phyloP scores from a whole-genome alignment of 2,329 filamentous ascomycete genomes.

The Monilinia polystroma region DNA sequence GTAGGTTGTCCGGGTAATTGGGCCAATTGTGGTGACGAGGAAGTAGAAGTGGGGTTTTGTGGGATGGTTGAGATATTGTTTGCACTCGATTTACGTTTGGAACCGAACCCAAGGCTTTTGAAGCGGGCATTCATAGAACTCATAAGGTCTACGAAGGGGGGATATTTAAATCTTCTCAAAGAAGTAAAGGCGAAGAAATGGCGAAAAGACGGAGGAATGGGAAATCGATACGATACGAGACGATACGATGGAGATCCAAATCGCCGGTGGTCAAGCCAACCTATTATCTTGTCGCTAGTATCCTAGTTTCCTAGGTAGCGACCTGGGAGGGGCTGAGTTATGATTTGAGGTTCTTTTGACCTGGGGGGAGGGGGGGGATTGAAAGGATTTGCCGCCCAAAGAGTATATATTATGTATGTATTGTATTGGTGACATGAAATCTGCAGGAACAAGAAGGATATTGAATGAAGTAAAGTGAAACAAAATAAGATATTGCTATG shows the following conservation, averaged over 20 bases:
- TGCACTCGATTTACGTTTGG: slow-evolving; percentile 70
- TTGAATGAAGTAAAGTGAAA: too few species aligned
- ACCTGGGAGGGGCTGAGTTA: slow-evolving; percentile 24
- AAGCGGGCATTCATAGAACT: slow-evolving; percentile 78
- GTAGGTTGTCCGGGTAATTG: slow-evolving; percentile 33
- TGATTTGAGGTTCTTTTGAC: slow-evolving; percentile 19
- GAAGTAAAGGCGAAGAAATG: slow-evolving; percentile 33
- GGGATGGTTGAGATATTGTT: slow-evolving; percentile 49
- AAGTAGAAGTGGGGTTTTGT: slow-evolving; percentile 37
- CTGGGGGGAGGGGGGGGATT: not conserved
- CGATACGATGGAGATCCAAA: slow-evolving; percentile 18
- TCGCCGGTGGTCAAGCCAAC: slow-evolving; percentile 21
- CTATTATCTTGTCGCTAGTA: slow-evolving; percentile 21
- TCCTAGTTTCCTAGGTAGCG: slow-evolving; percentile 6
- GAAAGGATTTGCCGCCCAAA: slow-evolving; percentile 18
- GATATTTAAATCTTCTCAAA: slow-evolving; percentile 36
- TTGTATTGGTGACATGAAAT: slow-evolving; percentile 21
- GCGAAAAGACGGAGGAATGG: slow-evolving; percentile 28
- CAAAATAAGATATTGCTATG: not conserved
- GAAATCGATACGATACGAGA: slow-evolving; percentile 1
- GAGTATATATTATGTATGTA: not conserved
- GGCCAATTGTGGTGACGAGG: slow-evolving; percentile 34
- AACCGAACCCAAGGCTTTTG: slow-evolving; percentile 74
- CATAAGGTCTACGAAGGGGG: slow-evolving; percentile 50
- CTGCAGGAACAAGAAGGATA: slow-evolving; percentile 23